These are phyloP conservation scores for Colletotrichum sp. DNA, from an alignment of 2,329 filamentous ascomycete species.

Conservation along the genomic window DNA sequence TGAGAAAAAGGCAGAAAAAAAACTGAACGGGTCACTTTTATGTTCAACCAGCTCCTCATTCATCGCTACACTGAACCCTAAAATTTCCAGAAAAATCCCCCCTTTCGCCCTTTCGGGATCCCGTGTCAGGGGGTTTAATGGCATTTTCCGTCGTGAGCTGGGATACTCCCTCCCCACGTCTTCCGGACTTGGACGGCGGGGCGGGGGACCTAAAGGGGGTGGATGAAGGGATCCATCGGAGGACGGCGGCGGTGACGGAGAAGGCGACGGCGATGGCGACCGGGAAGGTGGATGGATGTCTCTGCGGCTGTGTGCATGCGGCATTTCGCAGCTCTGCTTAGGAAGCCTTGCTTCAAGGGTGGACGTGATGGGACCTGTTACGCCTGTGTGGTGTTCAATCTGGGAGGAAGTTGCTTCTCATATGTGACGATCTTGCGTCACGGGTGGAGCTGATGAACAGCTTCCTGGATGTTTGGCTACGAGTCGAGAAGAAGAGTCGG, in stretches of 20 bases:
- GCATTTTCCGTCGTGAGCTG: not conserved
- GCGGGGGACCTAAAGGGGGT: not conserved
- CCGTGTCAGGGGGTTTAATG: not conserved
- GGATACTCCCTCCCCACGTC: not conserved
- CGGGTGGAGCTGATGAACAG: not conserved
- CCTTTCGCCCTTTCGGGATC: not conserved
- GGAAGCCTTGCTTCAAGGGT: not conserved
- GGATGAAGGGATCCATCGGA: not conserved
- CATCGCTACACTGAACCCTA: not conserved
- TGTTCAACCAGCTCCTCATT: not conserved
- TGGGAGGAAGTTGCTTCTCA: not conserved
- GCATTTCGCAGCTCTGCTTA: not conserved
- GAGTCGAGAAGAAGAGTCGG: constrained; percentile 12
- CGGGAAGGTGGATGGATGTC: not conserved
- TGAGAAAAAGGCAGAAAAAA: not conserved
- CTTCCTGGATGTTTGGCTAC: not conserved
- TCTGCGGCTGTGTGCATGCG: not conserved
- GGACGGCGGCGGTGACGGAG: not conserved
- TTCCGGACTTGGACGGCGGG: not conserved
- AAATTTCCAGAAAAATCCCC: not conserved
- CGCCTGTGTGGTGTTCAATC: not conserved
- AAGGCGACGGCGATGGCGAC: not conserved
- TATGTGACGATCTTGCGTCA: constrained; percentile 7
- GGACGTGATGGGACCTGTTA: not conserved
- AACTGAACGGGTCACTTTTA: not conserved